Percentiles rank a stretch among this genome's conserved stretches.
These are phyloP conservation scores for Pythium angustatum DNA, from an alignment of 352 stramenopile species.

Conservation along the genomic window DNA sequence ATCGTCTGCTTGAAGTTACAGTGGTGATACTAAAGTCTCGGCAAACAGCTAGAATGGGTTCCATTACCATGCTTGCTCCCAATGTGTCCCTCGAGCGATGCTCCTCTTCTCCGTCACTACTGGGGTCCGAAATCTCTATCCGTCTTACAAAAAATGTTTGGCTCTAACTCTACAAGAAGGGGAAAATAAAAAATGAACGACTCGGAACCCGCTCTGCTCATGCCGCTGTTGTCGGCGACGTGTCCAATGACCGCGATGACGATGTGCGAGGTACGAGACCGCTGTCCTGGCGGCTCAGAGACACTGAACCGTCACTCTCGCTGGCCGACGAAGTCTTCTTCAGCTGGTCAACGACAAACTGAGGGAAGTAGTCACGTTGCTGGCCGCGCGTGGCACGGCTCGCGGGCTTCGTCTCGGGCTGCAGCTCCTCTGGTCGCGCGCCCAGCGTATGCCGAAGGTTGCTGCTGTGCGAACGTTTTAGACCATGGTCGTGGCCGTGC, in stretches of 20 bases:
- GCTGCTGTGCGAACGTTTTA: neutral
- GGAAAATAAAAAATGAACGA: conserved; percentile 7
- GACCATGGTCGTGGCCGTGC: conserved; percentile 6
- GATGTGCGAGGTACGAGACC: conserved; percentile 1
- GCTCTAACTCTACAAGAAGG: conserved; percentile 14
- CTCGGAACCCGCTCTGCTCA: neutral
- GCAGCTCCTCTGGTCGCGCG: conserved; percentile 6
- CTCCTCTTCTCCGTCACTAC: neutral
- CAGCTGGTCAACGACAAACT: conserved; percentile 30
- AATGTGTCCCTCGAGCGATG: neutral
- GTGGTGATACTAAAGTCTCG: neutral
- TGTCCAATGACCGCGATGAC: conserved; percentile 8
- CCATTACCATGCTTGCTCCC: neutral
- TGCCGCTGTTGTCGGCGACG: conserved; percentile 4
- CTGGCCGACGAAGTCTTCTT: conserved; percentile 24
- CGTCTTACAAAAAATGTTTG: conserved; percentile 16
- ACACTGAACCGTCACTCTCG: neutral
- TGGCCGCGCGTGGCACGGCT: neutral
- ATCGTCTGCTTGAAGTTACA: conserved; percentile 14
- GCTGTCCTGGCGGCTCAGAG: conserved; percentile 7
- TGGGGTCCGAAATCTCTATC: neutral
- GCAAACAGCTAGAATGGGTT: neutral
- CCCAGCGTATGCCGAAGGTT: conserved; percentile 24
- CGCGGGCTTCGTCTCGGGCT: neutral
- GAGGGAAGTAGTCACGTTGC: conserved; percentile 26